Conservation (phyloP, 306 rosid species). For the Fragaria vesca region DNA sequence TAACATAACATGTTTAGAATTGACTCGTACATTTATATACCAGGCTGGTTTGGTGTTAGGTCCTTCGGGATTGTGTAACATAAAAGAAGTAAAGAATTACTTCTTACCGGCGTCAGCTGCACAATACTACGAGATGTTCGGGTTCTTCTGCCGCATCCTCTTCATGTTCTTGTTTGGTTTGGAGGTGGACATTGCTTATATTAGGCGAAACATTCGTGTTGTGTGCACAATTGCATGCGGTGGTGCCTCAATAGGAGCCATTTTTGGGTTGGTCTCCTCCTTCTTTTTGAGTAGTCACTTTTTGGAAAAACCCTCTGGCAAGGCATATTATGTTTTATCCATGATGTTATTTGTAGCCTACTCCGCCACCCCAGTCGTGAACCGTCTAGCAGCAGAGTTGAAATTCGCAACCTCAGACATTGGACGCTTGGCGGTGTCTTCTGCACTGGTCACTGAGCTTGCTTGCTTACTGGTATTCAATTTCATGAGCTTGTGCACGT, state of each 20-base stretch:
- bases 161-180: conserved; percentile 85
- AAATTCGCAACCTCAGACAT: conserved; percentile 57
- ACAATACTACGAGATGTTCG: conserved; percentile 80
- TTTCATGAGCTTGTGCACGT: conserved; percentile 28
- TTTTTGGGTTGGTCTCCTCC: conserved; percentile 56
- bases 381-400: conserved; percentile 67
- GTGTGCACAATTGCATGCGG: conserved; percentile 50
- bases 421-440: conserved; percentile 57
- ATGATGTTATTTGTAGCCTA: conserved; percentile 55
- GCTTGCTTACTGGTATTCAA: conserved; percentile 55
- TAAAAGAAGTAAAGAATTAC: conserved; percentile 24
- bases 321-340: conserved; percentile 25
- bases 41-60: conserved; percentile 89
- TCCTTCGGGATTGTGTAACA: conserved; percentile 67
- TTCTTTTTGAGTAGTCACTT: conserved; percentile 48
- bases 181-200: conserved; percentile 54
- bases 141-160: conserved; percentile 74
- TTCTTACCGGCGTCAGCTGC: conserved; percentile 65
- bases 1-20: background rate
- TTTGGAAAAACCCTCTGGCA: background rate
- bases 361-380: conserved; percentile 82
- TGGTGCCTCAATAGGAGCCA: conserved; percentile 42
- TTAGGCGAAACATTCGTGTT: conserved; percentile 34
- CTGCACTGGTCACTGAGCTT: conserved; percentile 63
- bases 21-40: conserved; percentile 3